Conservation (phyloP, 352 stramenopile species). For the Pythium phragmiticola region DNA sequence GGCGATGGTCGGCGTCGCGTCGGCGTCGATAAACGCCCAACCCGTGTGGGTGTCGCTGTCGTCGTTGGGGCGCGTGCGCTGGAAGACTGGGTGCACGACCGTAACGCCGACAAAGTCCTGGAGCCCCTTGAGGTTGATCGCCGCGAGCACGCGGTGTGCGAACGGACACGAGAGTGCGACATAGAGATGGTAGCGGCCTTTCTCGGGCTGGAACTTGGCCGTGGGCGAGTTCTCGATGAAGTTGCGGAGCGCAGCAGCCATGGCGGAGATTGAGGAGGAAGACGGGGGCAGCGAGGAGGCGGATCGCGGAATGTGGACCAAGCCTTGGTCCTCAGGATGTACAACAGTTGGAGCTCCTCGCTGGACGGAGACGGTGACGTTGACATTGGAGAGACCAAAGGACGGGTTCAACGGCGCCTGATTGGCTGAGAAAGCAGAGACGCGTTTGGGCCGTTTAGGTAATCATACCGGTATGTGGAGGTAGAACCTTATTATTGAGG, state of each 20-base stretch:
- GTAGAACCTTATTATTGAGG: constrained; percentile 3
- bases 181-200: constrained; percentile 91
- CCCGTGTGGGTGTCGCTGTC: constrained; percentile 54
- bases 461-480: neutral
- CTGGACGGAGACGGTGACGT: constrained; percentile 6
- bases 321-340: no score
- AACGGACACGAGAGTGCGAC: constrained; percentile 90
- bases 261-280: constrained; percentile 12
- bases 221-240: constrained; percentile 24
- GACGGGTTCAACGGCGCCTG: neutral
- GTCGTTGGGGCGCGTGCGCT: constrained; percentile 46
- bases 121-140: constrained; percentile 89
- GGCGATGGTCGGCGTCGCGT: constrained; percentile 33
- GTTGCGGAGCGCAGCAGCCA: constrained; percentile 20
- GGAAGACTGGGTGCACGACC: constrained; percentile 62
- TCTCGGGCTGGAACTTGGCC: constrained; percentile 40
- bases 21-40: constrained; percentile 81
- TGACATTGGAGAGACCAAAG: neutral
- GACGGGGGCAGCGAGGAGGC: neutral
- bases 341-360: neutral
- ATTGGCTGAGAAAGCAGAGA: neutral
- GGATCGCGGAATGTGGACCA: constrained; percentile 7
- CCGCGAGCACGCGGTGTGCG: constrained; percentile 53
- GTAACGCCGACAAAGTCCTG: constrained; percentile 88
- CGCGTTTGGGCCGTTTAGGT: neutral